Evolutionary conservation across 306 rosid genomes (phyloP).

Genomic region (Prunus salicina): DNA sequence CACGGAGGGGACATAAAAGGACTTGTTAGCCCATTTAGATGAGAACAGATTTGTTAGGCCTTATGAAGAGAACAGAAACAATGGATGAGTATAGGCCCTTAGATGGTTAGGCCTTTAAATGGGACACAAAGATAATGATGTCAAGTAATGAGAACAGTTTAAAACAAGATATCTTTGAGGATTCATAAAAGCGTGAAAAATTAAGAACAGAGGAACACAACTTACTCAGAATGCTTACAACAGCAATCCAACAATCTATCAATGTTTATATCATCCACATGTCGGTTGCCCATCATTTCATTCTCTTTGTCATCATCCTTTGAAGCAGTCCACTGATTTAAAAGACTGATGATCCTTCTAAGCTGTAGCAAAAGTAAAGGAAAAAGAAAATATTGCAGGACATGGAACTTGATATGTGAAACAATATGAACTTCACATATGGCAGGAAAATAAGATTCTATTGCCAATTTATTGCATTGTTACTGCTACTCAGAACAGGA

Average conservation of each 20-base stretch:
- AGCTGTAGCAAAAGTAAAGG: constrained; percentile 61
- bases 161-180: not conserved
- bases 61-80: too few relatives aligned
- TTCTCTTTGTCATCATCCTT: constrained; percentile 33
- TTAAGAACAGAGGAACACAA: not conserved
- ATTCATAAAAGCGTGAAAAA: not conserved
- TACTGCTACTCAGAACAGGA: constrained; percentile 41
- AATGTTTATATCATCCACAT: constrained; percentile 30
- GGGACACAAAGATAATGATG: not conserved
- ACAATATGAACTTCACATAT: constrained; percentile 1
- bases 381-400: constrained; percentile 17
- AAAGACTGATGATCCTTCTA: constrained; percentile 58
- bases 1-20: too few relatives aligned
- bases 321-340: constrained; percentile 62
- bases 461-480: not conserved
- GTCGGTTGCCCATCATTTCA: constrained; percentile 22
- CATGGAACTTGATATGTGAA: not conserved
- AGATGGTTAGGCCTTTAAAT: not conserved
- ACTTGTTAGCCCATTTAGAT: too few relatives aligned
- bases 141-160: not conserved
- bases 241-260: constrained; percentile 65
- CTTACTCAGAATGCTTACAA: constrained; percentile 49
- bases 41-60: too few relatives aligned
- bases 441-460: not conserved
- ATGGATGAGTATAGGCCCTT: not conserved